phyloP scores from a whole-genome alignment of 805 yeast species.

The Candida lessepsii region DNA sequence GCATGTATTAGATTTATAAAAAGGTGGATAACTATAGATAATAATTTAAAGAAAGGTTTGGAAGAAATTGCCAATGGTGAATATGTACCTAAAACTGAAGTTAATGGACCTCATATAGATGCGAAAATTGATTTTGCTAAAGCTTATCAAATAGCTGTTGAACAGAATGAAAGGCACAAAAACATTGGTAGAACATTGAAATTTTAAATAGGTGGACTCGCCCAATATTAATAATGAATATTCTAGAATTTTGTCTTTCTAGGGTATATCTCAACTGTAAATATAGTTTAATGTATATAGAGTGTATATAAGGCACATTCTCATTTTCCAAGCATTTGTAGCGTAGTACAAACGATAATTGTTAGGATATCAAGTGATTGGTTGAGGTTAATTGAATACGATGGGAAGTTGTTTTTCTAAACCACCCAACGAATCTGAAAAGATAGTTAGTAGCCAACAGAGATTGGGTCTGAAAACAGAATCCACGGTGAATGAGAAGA shows the following conservation, averaged over 20 bases:
- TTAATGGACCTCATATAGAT: background rate
- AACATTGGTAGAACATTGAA: too few relatives aligned
- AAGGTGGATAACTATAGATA: conserved; percentile 16
- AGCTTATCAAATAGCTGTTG: background rate
- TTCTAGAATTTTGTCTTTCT: too few relatives aligned
- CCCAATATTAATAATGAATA: too few relatives aligned
- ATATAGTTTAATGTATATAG: conserved; percentile 5
- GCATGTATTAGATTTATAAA: conserved; percentile 31
- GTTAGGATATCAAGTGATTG: too few relatives aligned
- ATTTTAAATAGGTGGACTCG: too few relatives aligned
- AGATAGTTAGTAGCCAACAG: too few relatives aligned
- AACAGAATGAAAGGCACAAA: background rate
- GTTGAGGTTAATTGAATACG: too few relatives aligned
- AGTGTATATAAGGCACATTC: background rate
- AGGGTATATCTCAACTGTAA: background rate
- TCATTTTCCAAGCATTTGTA: background rate
- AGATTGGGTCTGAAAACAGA: background rate
- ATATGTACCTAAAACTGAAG: conserved; percentile 15
- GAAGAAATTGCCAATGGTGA: conserved; percentile 13
- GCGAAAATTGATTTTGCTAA: conserved; percentile 1
- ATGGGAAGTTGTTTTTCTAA: conserved; percentile 30
- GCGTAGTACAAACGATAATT: background rate
- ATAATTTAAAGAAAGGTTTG: conserved; percentile 8
- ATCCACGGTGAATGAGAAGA: background rate
- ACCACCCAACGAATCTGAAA: background rate